These are phyloP conservation scores for Verticillium isaacii DNA, from an alignment of 2,329 filamentous ascomycete genomes.

Conservation along the genomic window DNA sequence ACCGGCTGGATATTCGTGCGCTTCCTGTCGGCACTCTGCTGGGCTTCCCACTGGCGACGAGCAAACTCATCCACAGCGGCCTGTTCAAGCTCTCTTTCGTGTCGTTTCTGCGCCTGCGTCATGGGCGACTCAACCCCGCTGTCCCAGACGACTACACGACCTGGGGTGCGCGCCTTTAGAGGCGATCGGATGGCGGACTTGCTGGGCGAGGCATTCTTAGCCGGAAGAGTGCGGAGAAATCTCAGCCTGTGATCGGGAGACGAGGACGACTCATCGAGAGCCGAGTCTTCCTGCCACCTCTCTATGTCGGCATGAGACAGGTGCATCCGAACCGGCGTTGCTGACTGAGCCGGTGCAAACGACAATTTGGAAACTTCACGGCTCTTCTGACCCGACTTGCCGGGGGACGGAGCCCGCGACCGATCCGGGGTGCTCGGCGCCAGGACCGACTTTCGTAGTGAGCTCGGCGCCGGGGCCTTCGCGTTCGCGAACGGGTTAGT, in stretches of 20 bases:
- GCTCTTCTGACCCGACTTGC: neutral
- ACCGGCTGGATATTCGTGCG: neutral
- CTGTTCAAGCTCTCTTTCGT: constrained; percentile 1
- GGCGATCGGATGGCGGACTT: constrained; percentile 56
- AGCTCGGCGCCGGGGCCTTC: neutral
- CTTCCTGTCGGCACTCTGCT: neutral
- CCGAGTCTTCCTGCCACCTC: constrained; percentile 35
- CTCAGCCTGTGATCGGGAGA: constrained; percentile 31
- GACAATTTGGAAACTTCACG: neutral
- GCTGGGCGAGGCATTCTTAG: constrained; percentile 46
- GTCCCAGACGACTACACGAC: constrained; percentile 54
- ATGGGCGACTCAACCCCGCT: constrained; percentile 43
- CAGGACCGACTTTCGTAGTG: neutral
- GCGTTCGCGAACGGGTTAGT: neutral
- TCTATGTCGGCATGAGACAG: constrained; percentile 33
- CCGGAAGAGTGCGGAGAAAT: constrained; percentile 43
- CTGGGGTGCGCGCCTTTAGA: constrained; percentile 52
- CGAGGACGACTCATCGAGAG: constrained; percentile 28
- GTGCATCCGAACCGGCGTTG: constrained; percentile 5
- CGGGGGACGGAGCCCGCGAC: neutral
- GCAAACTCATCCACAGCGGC: neutral
- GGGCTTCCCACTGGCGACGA: neutral
- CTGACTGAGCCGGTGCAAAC: neutral
- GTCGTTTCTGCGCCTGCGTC: constrained; percentile 29
- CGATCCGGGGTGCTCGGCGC: neutral